Evolutionary conservation across 768 basidiomycete species (phyloP).

Genomic region (Filobasidium floriforme): DNA sequence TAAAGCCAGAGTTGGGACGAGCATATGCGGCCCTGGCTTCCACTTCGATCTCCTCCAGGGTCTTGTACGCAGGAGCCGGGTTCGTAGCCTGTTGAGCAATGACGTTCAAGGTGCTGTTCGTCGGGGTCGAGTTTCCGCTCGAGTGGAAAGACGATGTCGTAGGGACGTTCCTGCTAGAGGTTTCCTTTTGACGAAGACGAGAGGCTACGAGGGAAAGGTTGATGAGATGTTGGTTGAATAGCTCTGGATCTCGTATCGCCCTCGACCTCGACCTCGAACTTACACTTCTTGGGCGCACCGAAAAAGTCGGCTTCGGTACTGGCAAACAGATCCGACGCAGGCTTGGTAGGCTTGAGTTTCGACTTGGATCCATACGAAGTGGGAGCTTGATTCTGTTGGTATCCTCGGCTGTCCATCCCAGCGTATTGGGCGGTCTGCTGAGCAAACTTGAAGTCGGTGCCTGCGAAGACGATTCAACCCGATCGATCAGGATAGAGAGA

Average conservation of each 20-base stretch:
- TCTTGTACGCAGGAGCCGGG: constrained; percentile 35
- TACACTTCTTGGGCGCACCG: constrained; percentile 24
- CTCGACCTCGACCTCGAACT: not conserved
- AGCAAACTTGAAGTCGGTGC: constrained; percentile 40
- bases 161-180: not conserved
- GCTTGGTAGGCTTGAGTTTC: constrained; percentile 24
- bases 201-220: not conserved
- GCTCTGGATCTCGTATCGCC: not conserved
- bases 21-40: constrained; percentile 35
- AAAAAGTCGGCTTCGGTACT: constrained; percentile 44
- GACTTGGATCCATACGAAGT: constrained; percentile 20
- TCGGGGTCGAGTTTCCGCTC: not conserved
- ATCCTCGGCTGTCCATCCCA: constrained; percentile 3
- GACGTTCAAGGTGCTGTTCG: not conserved
- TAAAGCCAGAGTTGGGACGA: not conserved
- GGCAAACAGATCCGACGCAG: constrained; percentile 36
- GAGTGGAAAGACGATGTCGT: not conserved
- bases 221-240: not conserved
- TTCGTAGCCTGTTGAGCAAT: constrained; percentile 15
- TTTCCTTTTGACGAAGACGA: not conserved
- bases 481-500: not conserved
- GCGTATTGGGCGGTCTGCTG: constrained; percentile 6
- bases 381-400: constrained; percentile 2
- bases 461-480: constrained; percentile 21
- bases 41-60: constrained; percentile 46